A percentile compares a stretch with the other conserved stretches of the same genome.
These are phyloP conservation scores for Dictyostelium capitatum DNA, from an alignment of 78 protist species.

Conservation along the genomic window DNA sequence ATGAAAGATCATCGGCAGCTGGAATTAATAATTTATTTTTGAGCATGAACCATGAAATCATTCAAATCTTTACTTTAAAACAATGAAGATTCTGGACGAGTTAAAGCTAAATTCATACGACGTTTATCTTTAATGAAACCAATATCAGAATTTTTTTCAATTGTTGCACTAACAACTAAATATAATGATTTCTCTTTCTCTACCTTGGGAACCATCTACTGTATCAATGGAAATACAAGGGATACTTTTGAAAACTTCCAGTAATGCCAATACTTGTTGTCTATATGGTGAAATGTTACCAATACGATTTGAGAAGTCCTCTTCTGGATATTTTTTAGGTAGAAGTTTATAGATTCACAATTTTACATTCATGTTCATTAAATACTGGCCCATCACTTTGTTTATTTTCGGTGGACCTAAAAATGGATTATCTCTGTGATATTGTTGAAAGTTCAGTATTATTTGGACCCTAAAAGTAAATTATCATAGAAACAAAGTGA, in stretches of 20 bases:
- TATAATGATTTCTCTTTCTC: conserved; percentile 90
- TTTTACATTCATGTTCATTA: conserved; percentile 50
- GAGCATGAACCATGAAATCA: conserved; percentile 47
- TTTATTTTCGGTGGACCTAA: conserved; percentile 46
- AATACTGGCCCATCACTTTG: conserved; percentile 66
- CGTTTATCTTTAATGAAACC: conserved; percentile 79
- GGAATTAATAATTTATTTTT: conserved; percentile 21
- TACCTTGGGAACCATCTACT: conserved; percentile 94
- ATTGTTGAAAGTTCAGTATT: conserved; percentile 36
- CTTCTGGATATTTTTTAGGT: conserved; percentile 44
- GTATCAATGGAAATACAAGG: conserved; percentile 80
- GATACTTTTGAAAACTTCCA: conserved; percentile 49
- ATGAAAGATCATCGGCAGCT: background rate
- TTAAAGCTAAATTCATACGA: conserved; percentile 86
- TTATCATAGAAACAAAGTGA: conserved; percentile 86
- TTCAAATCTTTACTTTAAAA: conserved; percentile 58
- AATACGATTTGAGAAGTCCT: conserved; percentile 62
- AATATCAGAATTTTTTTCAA: conserved; percentile 48
- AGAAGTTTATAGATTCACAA: conserved; percentile 31
- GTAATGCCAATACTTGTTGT: conserved; percentile 71
- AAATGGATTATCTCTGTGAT: conserved; percentile 58
- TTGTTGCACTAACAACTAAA: conserved; percentile 88
- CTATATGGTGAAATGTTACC: conserved; percentile 94
- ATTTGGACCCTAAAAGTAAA: conserved; percentile 74
- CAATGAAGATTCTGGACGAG: conserved; percentile 73